These are phyloP conservation scores for Saksenaea vasiformis DNA, from an alignment of 371 early-diverging fungal species.

Conservation along the genomic window DNA sequence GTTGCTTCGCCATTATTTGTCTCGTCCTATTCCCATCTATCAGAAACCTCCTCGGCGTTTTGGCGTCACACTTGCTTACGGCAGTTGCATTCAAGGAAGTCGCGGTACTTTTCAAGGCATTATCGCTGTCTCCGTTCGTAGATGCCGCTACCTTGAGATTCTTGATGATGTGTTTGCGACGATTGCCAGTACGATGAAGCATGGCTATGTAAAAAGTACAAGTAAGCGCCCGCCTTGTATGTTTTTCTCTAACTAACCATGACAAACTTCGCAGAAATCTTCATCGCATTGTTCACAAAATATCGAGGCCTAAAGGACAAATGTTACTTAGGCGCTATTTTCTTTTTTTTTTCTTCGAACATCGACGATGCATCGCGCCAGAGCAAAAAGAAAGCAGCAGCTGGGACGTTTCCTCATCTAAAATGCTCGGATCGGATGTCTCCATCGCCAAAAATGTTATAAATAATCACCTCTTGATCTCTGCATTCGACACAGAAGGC, in stretches of 20 bases:
- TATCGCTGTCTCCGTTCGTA: slow-evolving; percentile 1
- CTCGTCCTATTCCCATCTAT: background rate
- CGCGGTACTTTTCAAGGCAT: background rate
- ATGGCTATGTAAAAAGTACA: slow-evolving; percentile 29
- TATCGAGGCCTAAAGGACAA: slow-evolving; percentile 51
- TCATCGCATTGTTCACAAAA: slow-evolving; percentile 84
- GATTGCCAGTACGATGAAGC: slow-evolving; percentile 54
- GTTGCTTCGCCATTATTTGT: background rate
- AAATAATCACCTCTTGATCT: slow-evolving; percentile 25
- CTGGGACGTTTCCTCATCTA: too few species aligned
- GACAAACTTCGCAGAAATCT: slow-evolving; percentile 93
- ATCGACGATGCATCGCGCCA: background rate
- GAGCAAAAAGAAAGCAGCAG: too few species aligned
- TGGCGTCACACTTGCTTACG: background rate
- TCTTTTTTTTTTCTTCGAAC: background rate
- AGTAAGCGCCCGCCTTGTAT: background rate
- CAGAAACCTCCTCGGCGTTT: background rate
- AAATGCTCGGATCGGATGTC: too few species aligned
- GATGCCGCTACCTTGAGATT: slow-evolving; percentile 16
- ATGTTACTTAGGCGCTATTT: background rate
- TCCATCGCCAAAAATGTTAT: background rate
- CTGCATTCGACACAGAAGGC: slow-evolving; percentile 29
- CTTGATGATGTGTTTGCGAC: slow-evolving; percentile 43
- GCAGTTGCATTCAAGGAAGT: background rate
- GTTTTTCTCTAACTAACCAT: slow-evolving; percentile 30